These are phyloP conservation scores for Cutaneotrichosporon sp. DNA, from an alignment of 1,284 basidiomycete species.

Conservation along the genomic window DNA sequence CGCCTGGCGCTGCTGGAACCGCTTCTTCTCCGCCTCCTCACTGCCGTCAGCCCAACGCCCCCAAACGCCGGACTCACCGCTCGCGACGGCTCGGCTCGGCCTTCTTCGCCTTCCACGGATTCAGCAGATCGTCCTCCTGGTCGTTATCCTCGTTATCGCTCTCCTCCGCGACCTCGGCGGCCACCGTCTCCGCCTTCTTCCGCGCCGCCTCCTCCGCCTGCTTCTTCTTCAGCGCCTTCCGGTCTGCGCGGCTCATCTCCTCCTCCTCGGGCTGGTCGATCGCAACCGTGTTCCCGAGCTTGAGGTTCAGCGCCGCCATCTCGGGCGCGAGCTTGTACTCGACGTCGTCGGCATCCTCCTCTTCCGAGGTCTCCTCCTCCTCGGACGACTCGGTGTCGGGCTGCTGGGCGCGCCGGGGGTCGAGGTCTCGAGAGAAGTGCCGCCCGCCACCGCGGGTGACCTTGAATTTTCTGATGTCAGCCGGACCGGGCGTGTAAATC, in stretches of 20 bases:
- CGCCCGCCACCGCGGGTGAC: constrained; percentile 79
- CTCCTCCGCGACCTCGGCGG: constrained; percentile 36
- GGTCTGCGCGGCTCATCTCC: constrained; percentile 61
- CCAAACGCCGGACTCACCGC: constrained; percentile 51
- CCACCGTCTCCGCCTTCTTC: constrained; percentile 35
- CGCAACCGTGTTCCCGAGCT: constrained; percentile 44
- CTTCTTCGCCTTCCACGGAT: constrained; percentile 14
- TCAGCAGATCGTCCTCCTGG: constrained; percentile 41
- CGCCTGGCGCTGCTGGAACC: constrained; percentile 56
- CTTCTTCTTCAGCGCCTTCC: constrained; percentile 65
- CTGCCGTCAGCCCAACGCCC: constrained; percentile 48
- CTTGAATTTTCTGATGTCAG: constrained; percentile 61
- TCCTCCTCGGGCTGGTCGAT: constrained; percentile 40
- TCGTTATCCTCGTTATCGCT: constrained; percentile 56
- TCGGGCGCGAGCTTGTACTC: constrained; percentile 37
- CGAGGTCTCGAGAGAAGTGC: constrained; percentile 60
- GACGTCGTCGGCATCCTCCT: constrained; percentile 23
- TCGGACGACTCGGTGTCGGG: constrained; percentile 21
- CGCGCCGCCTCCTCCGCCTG: constrained; percentile 52
- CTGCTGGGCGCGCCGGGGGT: constrained; percentile 28
- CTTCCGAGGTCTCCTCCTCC: constrained; percentile 33
- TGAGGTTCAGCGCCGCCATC: constrained; percentile 46
- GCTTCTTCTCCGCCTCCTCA: constrained; percentile 80
- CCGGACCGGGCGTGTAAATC: not conserved
- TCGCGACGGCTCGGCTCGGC: constrained; percentile 61